Evolutionary conservation across 192 early-diverging fungal genomes (phyloP).

Genomic region (Coemansia sp.): DNA sequence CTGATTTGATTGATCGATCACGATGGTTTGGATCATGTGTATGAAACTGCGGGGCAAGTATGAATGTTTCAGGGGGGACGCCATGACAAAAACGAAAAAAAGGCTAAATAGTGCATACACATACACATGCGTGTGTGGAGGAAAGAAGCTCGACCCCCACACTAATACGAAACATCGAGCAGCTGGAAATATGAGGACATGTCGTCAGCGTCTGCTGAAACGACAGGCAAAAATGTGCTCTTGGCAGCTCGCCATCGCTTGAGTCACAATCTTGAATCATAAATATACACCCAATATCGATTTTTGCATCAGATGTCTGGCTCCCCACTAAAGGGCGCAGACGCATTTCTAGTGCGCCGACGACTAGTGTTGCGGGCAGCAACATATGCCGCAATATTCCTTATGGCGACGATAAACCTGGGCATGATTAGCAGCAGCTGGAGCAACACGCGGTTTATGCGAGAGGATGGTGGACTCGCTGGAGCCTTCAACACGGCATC

Average conservation of each 20-base stretch:
- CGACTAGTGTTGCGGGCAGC: slow-evolving; percentile 33
- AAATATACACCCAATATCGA: not conserved
- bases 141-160: not conserved
- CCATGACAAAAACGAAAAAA: not conserved
- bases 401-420: slow-evolving; percentile 38
- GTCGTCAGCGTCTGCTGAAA: not conserved
- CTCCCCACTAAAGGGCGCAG: slow-evolving; percentile 37
- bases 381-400: slow-evolving; percentile 17
- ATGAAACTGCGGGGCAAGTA: not conserved
- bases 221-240: not conserved
- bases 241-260: not conserved
- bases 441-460: slow-evolving; percentile 47
- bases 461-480: slow-evolving; percentile 35
- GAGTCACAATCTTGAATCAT: not conserved
- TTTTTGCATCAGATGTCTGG: slow-evolving; percentile 19
- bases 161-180: not conserved
- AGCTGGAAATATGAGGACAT: not conserved
- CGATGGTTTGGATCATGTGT: not conserved
- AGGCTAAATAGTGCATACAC: not conserved
- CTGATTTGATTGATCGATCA: not conserved
- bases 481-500: slow-evolving; percentile 24
- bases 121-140: not conserved
- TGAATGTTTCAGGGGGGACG: not conserved
- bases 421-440: slow-evolving; percentile 44
- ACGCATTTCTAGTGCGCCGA: slow-evolving; percentile 28